These are phyloP conservation scores for Microsporum ferrugineum DNA, from an alignment of 2,329 filamentous ascomycete species.

Conservation along the genomic window DNA sequence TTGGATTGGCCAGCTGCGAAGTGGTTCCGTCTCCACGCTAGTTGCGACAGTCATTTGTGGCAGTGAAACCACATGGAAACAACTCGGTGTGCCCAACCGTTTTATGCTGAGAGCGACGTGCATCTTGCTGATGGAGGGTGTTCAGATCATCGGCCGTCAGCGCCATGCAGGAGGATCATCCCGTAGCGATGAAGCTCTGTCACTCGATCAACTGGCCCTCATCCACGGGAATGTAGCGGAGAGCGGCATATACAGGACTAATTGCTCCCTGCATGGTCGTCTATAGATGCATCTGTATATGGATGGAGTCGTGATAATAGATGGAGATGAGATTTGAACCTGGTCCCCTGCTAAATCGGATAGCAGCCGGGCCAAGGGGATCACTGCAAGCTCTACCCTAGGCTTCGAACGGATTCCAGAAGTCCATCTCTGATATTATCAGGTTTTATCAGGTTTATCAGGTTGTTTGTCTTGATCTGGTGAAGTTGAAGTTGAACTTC, in stretches of 20 bases:
- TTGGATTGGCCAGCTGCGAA: constrained; percentile 3
- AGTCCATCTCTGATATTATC: not conserved
- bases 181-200: not conserved
- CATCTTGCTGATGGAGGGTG: constrained; percentile 2
- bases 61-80: constrained; percentile 5
- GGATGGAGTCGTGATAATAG: not conserved
- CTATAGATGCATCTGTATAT: not conserved
- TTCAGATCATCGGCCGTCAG: constrained; percentile 2
- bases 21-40: constrained; percentile 3
- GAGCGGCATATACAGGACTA: not conserved
- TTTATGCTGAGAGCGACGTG: not conserved
- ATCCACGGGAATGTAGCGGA: not conserved
- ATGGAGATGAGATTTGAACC: not conserved
- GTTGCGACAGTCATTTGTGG: not conserved
- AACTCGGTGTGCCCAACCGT: constrained; percentile 2
- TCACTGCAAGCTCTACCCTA: not conserved
- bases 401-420: not conserved
- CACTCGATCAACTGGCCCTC: not conserved
- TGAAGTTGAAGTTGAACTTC: not conserved
- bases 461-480: no score
- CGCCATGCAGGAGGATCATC: constrained; percentile 4
- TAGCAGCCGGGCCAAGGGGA: constrained; percentile 4
- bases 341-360: not conserved
- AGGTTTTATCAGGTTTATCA: not conserved
- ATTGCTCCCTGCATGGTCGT: not conserved